Evolutionary conservation across 306 rosid species (phyloP).

Genomic region (Trifolium dubium): DNA sequence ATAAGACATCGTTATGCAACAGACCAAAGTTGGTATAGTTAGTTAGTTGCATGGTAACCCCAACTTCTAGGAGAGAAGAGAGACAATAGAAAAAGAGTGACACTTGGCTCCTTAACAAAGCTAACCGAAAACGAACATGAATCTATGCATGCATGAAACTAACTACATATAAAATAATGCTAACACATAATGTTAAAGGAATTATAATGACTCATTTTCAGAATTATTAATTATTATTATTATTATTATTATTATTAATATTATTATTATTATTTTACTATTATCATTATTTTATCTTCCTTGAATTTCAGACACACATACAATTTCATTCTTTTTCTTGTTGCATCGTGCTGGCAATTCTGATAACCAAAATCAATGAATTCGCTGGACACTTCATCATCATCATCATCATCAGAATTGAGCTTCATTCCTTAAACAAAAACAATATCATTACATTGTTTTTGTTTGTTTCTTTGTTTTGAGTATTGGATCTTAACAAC

Average conservation of each 20-base stretch:
- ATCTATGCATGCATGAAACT: constrained; percentile 29
- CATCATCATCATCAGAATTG: constrained; percentile 2
- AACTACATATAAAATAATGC: constrained; percentile 42
- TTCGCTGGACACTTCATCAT: constrained; percentile 25
- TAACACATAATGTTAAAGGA: constrained; percentile 25
- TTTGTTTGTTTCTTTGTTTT: constrained; percentile 17
- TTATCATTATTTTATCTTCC: constrained; percentile 1
- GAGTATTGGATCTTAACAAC: background rate
- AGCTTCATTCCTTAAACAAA: background rate
- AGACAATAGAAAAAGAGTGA: constrained; percentile 14
- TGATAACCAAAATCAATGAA: constrained; percentile 26
- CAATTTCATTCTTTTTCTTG: background rate
- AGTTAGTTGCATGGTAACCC: constrained; percentile 66
- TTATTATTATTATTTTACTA: background rate
- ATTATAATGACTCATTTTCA: constrained; percentile 13
- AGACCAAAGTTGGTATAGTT: background rate
- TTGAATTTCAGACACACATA: background rate
- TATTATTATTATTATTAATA: background rate
- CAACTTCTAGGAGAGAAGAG: constrained; percentile 46
- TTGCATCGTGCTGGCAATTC: constrained; percentile 29
- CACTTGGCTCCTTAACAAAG: constrained; percentile 46
- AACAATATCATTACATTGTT: constrained; percentile 23
- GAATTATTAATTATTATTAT: background rate
- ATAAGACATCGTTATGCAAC: background rate
- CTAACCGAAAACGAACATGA: constrained; percentile 2